A percentile compares a stretch with the other conserved stretches of the same genome.
These are phyloP conservation scores for Paragyromitra xinjiangensis DNA, from an alignment of 495 filamentous ascomycete genomes.

Conservation along the genomic window DNA sequence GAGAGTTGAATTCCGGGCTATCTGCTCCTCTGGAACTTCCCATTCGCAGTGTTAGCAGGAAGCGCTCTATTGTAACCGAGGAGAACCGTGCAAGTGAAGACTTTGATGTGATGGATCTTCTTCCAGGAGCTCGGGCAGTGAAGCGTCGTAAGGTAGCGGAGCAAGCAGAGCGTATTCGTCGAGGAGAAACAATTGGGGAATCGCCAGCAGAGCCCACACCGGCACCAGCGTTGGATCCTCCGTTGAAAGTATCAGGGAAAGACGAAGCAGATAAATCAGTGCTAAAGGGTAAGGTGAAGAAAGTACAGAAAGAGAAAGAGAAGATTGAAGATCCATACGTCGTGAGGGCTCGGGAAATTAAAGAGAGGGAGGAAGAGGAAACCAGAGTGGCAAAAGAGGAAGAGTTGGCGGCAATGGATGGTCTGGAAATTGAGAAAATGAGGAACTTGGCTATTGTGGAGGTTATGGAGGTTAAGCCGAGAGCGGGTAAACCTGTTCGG, in stretches of 20 bases:
- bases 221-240: neutral
- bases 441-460: constrained; percentile 81
- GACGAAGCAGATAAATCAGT: constrained; percentile 7
- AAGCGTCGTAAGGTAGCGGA: constrained; percentile 56
- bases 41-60: constrained; percentile 19
- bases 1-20: neutral
- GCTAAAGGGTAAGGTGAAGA: constrained; percentile 31
- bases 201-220: constrained; percentile 17
- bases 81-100: constrained; percentile 26
- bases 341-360: constrained; percentile 47
- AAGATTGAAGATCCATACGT: constrained; percentile 40
- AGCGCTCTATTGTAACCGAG: constrained; percentile 24
- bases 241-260: constrained; percentile 4
- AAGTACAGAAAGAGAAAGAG: constrained; percentile 18
- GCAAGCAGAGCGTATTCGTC: constrained; percentile 46
- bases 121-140: constrained; percentile 47
- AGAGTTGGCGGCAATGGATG: constrained; percentile 70
- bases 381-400: constrained; percentile 49
- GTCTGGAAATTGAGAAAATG: constrained; percentile 77
- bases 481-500: constrained; percentile 51
- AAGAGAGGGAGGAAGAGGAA: constrained; percentile 43
- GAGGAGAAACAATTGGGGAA: constrained; percentile 41
- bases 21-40: constrained; percentile 3
- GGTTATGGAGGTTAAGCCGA: constrained; percentile 70
- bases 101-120: constrained; percentile 54